Conservation (phyloP, 441 rosid species). For the Pelargonium australe region DNA sequence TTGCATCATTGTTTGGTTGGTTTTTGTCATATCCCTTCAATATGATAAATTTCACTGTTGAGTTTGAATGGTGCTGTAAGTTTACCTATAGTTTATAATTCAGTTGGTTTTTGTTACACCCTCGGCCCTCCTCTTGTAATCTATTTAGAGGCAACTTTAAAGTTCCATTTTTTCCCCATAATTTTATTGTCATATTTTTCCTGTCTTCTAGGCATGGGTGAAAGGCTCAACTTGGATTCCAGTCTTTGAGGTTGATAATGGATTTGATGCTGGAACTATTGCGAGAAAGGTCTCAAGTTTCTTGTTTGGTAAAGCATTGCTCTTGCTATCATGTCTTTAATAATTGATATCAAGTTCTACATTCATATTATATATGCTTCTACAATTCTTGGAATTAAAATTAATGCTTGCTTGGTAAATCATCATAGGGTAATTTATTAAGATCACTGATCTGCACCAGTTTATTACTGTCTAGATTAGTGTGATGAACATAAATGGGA, state of each 20-base stretch:
- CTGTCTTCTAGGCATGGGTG: constrained; percentile 65
- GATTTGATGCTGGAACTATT: constrained; percentile 57
- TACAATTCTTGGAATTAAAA: too few species aligned
- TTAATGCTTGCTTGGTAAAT: too few species aligned
- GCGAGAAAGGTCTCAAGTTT: constrained; percentile 58
- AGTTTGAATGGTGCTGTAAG: too few species aligned
- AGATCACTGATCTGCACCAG: too few species aligned
- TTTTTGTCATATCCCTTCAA: constrained; percentile 3
- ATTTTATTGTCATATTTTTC: constrained; percentile 10
- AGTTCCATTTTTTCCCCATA: neutral
- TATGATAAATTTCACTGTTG: neutral
- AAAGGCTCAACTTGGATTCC: constrained; percentile 89
- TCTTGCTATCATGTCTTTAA: constrained; percentile 12
- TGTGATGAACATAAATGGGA: too few species aligned
- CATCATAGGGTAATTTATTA: too few species aligned
- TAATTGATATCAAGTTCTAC: constrained; percentile 8
- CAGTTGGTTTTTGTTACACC: neutral
- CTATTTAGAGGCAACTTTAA: neutral
- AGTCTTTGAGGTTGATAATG: constrained; percentile 55
- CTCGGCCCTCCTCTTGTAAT: neutral
- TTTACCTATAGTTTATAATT: neutral
- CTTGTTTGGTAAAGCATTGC: constrained; percentile 62
- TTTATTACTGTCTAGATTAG: too few species aligned
- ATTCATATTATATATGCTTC: neutral
- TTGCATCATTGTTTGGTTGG: too few species aligned